Evolutionary conservation across 495 filamentous ascomycete species (phyloP).

Genomic region (Pseudevernia furfuracea): DNA sequence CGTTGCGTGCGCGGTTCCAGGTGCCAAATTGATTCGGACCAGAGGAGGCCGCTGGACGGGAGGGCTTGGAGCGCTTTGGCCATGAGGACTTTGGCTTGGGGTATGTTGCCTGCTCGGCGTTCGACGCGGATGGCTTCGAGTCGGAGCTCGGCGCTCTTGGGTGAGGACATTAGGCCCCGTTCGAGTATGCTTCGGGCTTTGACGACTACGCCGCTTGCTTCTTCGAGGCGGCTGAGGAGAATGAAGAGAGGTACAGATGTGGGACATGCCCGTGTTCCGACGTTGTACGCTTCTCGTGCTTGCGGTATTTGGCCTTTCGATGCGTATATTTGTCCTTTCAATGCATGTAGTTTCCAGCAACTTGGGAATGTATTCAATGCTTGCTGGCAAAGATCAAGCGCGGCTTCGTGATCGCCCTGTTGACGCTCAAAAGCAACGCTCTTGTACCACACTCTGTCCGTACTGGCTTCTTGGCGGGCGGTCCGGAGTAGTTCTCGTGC

Average conservation of each 20-base stretch:
- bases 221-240: conserved; percentile 78
- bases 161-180: conserved; percentile 73
- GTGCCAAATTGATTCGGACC: conserved; percentile 90
- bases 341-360: conserved; percentile 89
- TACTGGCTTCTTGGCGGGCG: conserved; percentile 78
- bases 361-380: conserved; percentile 82
- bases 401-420: conserved; percentile 65
- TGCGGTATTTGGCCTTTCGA: conserved; percentile 64
- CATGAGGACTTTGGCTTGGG: conserved; percentile 84
- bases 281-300: conserved; percentile 84
- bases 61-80: conserved; percentile 85
- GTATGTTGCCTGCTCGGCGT: conserved; percentile 73
- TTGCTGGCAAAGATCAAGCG: conserved; percentile 79
- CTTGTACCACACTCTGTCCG: conserved; percentile 95
- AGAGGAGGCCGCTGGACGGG: conserved; percentile 81
- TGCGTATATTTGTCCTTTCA: conserved; percentile 97
- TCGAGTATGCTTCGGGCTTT: conserved; percentile 91
- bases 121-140: conserved; percentile 88
- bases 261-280: conserved; percentile 78
- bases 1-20: conserved; percentile 86
- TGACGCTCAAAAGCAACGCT: conserved; percentile 86
- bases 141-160: conserved; percentile 80
- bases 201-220: conserved; percentile 72
- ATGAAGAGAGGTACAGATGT: conserved; percentile 83
- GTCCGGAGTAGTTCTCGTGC: conserved; percentile 72